These are phyloP conservation scores for Xylariaceae sp. DNA, from an alignment of 2,329 filamentous ascomycete species.

Conservation along the genomic window DNA sequence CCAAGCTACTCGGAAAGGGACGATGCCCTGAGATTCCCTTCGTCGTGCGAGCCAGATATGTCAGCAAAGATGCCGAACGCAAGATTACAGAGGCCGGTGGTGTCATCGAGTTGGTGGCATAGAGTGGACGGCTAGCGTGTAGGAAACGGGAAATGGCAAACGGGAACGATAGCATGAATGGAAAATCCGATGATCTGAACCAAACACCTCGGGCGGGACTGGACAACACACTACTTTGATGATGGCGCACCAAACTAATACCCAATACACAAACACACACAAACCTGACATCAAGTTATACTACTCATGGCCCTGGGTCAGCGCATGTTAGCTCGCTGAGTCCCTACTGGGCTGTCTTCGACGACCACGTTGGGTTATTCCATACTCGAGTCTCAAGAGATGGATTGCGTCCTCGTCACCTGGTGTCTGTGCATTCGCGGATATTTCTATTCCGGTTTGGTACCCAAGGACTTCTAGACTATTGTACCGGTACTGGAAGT, in stretches of 20 bases:
- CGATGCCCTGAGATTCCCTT: constrained; percentile 88
- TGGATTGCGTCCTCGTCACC: not conserved
- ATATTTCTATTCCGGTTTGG: not conserved
- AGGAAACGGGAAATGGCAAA: constrained; percentile 16
- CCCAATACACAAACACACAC: constrained; percentile 11
- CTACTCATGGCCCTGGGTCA: not conserved
- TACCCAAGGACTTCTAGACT: not conserved
- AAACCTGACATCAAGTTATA: constrained; percentile 9
- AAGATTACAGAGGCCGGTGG: constrained; percentile 99
- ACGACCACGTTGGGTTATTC: not conserved
- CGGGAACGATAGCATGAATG: constrained; percentile 21
- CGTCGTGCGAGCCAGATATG: constrained; percentile 91
- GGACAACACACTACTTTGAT: constrained; percentile 8
- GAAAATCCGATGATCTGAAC: constrained; percentile 16
- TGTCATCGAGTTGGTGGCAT: constrained; percentile 38
- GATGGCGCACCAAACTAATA: constrained; percentile 17
- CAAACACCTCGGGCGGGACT: constrained; percentile 11
- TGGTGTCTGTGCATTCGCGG: not conserved
- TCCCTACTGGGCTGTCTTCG: not conserved
- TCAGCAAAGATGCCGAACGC: constrained; percentile 93
- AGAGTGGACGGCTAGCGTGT: constrained; percentile 8
- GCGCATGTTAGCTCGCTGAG: not conserved
- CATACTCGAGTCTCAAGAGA: not conserved
- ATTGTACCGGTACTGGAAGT: not conserved
- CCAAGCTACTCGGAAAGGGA: constrained; percentile 98